Conservation (phyloP, 129 eudicot species). For the Flaveria ramosissima region DNA sequence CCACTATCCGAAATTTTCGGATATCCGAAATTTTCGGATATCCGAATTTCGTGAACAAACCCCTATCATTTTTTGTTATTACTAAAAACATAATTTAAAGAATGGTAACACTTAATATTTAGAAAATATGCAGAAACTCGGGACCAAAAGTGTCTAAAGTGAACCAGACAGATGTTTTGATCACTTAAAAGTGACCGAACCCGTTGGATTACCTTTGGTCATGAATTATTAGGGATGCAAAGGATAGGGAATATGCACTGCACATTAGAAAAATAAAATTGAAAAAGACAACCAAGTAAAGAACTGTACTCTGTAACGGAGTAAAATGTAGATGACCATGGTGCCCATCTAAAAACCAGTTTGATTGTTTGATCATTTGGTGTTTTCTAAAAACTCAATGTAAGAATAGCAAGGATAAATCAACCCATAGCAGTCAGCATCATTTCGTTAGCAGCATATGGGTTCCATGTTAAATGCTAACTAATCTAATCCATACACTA, state of each 20-base stretch:
- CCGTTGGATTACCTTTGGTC: background rate
- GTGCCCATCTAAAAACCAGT: conserved; percentile 23
- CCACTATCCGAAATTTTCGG: too few relatives aligned
- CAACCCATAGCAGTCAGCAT: conserved; percentile 22
- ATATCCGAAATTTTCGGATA: too few relatives aligned
- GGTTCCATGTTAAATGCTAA: conserved; percentile 28
- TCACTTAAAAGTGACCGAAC: background rate
- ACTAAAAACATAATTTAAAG: too few relatives aligned
- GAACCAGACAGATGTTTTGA: background rate
- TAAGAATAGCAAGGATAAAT: conserved; percentile 34
- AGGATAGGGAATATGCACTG: background rate
- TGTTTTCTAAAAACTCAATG: conserved; percentile 22
- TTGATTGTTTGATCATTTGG: conserved; percentile 14
- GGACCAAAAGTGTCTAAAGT: background rate
- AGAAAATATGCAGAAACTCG: background rate
- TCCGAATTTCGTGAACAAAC: too few relatives aligned
- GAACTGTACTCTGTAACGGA: conserved; percentile 16
- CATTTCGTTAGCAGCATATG: conserved; percentile 19
- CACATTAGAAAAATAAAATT: too few relatives aligned
- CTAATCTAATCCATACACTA: conserved; percentile 18
- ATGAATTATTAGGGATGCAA: background rate
- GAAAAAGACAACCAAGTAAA: background rate
- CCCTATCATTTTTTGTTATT: too few relatives aligned
- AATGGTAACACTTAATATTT: too few relatives aligned
- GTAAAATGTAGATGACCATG: conserved; percentile 13